Evolutionary conservation across 345 rosid genomes (phyloP).

Genomic region (Streptanthus diversifolius): DNA sequence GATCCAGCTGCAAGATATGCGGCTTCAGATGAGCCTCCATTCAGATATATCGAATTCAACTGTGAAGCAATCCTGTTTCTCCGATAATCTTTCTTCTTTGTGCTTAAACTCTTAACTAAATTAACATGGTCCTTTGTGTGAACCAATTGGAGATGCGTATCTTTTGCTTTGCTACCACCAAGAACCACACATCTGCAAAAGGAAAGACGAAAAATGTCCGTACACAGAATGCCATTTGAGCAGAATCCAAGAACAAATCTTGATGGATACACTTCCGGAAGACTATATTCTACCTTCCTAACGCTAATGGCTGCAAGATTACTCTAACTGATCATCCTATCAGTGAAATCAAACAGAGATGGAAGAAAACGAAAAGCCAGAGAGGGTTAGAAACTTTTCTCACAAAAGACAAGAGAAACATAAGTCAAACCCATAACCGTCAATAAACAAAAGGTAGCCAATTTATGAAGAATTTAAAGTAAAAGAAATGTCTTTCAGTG

Average conservation of each 20-base stretch:
- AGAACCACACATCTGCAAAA: conserved; percentile 69
- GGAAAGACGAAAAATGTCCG: not conserved
- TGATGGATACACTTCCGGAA: not conserved
- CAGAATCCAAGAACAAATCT: not conserved
- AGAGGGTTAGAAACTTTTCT: conserved; percentile 28
- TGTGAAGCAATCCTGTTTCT: conserved; percentile 55
- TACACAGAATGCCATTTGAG: not conserved
- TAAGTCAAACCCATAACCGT: conserved; percentile 2
- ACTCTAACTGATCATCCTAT: not conserved
- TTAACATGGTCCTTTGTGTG: conserved; percentile 66
- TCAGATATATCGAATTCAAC: conserved; percentile 72
- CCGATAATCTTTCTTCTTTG: conserved; percentile 47
- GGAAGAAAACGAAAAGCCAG: not conserved
- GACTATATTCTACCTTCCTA: not conserved
- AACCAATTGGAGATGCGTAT: conserved; percentile 50
- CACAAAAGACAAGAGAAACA: not conserved
- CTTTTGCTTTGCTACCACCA: conserved; percentile 61
- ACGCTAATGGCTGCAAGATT: not conserved
- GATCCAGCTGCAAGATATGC: conserved; percentile 91
- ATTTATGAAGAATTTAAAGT: not conserved
- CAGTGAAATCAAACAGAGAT: not conserved
- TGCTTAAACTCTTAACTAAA: conserved; percentile 61
- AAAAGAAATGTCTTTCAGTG: not conserved
- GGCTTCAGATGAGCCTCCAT: conserved; percentile 78
- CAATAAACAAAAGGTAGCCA: conserved; percentile 6